Percentiles rank a stretch among this genome's conserved stretches.
Evolutionary conservation across 192 early-diverging fungal genomes (phyloP).

Genomic region (Glomus cerebriforme): DNA sequence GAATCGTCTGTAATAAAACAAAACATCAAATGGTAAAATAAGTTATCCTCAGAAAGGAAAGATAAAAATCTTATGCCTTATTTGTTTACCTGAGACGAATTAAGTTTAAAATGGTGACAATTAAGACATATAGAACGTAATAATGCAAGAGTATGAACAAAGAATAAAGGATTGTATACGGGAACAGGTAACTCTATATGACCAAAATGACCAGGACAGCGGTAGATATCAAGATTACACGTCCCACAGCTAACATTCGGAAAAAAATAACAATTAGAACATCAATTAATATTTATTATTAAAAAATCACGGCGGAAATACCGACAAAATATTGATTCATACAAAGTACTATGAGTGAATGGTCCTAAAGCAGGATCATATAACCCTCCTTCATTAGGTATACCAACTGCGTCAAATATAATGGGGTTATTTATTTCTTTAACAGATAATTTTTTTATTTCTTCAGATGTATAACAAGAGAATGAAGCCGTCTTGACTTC

Average conservation of each 20-base stretch:
- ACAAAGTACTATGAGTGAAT: constrained; percentile 76
- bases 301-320: not conserved
- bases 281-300: not conserved
- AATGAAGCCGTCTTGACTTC: constrained; percentile 89
- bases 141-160: constrained; percentile 85
- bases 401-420: constrained; percentile 84
- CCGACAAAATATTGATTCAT: constrained; percentile 30
- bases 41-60: not conserved
- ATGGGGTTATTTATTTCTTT: constrained; percentile 90
- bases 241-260: constrained; percentile 71
- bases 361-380: constrained; percentile 96
- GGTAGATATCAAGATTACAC: constrained; percentile 77
- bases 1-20: constrained; percentile 52
- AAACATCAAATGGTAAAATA: not conserved
- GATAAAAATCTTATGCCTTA: not conserved
- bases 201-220: constrained; percentile 96
- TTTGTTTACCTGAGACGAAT: constrained; percentile 53
- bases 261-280: not conserved
- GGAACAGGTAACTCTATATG: constrained; percentile 91
- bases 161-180: constrained; percentile 93
- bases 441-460: constrained; percentile 91
- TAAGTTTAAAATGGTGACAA: constrained; percentile 82
- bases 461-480: constrained; percentile 84
- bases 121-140: constrained; percentile 86
- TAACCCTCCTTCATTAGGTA: constrained; percentile 89